These are phyloP conservation scores for Coriolopsis trogii DNA, from an alignment of 1,284 basidiomycete species.

Conservation along the genomic window DNA sequence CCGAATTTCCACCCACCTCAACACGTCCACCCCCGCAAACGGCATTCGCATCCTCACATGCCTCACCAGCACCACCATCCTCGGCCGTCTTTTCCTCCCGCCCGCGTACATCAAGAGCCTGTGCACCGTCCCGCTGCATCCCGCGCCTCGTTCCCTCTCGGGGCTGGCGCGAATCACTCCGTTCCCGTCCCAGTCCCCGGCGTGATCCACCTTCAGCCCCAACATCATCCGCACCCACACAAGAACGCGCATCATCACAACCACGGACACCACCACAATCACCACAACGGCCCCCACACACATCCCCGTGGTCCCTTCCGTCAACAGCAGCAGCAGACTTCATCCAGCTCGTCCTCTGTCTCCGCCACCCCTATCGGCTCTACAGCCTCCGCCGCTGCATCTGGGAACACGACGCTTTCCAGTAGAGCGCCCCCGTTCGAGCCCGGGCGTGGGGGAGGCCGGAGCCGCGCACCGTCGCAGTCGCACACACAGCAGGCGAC, in stretches of 20 bases:
- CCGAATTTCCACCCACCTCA: slow-evolving; percentile 10
- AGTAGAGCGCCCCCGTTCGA: slow-evolving; percentile 38
- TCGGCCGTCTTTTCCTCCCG: slow-evolving; percentile 19
- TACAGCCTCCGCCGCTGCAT: slow-evolving; percentile 4
- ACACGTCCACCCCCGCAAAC: slow-evolving; percentile 29
- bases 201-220: slow-evolving; percentile 30
- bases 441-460: slow-evolving; percentile 26
- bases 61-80: slow-evolving; percentile 23
- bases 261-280: slow-evolving; percentile 13
- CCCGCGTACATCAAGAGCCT: slow-evolving; percentile 20
- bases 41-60: slow-evolving; percentile 33
- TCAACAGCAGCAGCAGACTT: slow-evolving; percentile 17
- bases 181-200: slow-evolving; percentile 32
- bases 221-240: slow-evolving; percentile 12
- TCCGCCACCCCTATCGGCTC: slow-evolving; percentile 2
- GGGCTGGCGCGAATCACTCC: slow-evolving; percentile 3
- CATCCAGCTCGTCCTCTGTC: slow-evolving; percentile 24
- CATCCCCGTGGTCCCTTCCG: slow-evolving; percentile 9
- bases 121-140: slow-evolving; percentile 27
- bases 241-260: slow-evolving; percentile 15
- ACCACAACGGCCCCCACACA: slow-evolving; percentile 11
- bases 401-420: slow-evolving; percentile 25
- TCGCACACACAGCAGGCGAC: slow-evolving; percentile 7
- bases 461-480: slow-evolving; percentile 8
- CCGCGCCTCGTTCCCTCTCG: slow-evolving; percentile 27